A percentile compares a stretch with the other conserved stretches of the same genome.
These are phyloP conservation scores for Lentinula edodes DNA, from an alignment of 768 basidiomycete species.

Conservation along the genomic window DNA sequence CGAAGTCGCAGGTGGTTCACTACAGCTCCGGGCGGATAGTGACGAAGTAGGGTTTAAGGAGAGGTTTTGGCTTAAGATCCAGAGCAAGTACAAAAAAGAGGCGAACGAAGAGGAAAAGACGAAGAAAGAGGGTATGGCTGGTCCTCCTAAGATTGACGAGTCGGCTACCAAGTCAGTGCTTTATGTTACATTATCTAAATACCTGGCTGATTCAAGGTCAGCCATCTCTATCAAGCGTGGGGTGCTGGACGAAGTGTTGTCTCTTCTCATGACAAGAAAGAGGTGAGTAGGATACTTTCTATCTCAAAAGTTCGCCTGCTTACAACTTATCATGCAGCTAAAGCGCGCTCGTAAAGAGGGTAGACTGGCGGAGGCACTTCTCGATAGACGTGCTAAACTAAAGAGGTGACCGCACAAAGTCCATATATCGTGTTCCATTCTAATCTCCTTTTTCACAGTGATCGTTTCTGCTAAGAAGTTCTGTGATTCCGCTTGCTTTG, in stretches of 20 bases:
- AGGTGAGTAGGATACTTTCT: conserved; percentile 35
- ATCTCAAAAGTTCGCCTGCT: conserved; percentile 2
- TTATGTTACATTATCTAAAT: conserved; percentile 1
- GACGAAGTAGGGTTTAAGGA: conserved; percentile 83
- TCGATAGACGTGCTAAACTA: conserved; percentile 76
- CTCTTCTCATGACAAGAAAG: conserved; percentile 66
- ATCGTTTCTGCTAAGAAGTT: conserved; percentile 40
- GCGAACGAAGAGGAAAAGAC: conserved; percentile 75
- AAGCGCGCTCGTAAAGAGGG: conserved; percentile 78
- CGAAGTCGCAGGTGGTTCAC: conserved; percentile 76
- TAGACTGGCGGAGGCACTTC: conserved; percentile 70
- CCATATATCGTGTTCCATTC: background rate
- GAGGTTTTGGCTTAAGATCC: conserved; percentile 85
- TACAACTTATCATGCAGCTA: conserved; percentile 38
- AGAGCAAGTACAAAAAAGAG: conserved; percentile 84
- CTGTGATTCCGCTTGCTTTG: background rate
- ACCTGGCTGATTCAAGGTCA: conserved; percentile 21
- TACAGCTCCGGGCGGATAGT: conserved; percentile 78
- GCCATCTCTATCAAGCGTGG: conserved; percentile 77
- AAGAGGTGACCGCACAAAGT: conserved; percentile 52
- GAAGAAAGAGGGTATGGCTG: conserved; percentile 51
- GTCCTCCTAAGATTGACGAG: conserved; percentile 59
- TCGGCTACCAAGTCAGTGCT: conserved; percentile 61
- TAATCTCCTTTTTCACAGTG: conserved; percentile 22
- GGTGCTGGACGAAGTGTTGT: conserved; percentile 72